Conservation (phyloP, 192 early-diverging fungal species). For the Tieghemiomyces parasiticus region DNA sequence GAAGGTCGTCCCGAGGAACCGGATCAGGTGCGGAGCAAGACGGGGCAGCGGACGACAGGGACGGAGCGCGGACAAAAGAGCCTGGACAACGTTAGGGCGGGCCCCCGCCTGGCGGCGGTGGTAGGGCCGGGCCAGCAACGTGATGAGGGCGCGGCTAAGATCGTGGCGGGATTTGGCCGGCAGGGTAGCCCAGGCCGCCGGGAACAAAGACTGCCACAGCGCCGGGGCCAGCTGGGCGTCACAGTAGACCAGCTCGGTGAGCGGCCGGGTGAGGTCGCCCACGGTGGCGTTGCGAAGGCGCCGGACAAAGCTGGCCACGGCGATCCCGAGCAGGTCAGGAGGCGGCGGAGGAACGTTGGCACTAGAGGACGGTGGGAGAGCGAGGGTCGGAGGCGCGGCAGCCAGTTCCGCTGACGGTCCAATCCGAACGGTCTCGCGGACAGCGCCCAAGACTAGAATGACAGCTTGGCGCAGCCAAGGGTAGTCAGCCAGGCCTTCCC, state of each 20-base stretch:
- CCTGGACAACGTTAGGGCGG: slow-evolving; percentile 92
- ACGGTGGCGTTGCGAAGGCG: neutral
- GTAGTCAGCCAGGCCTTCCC: slow-evolving; percentile 70
- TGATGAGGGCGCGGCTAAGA: slow-evolving; percentile 63
- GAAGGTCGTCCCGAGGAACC: slow-evolving; percentile 80
- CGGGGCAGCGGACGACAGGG: slow-evolving; percentile 51
- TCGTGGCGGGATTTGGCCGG: slow-evolving; percentile 66
- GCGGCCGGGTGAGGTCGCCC: slow-evolving; percentile 31
- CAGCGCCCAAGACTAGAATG: slow-evolving; percentile 65
- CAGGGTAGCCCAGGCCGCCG: slow-evolving; percentile 65
- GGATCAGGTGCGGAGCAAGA: slow-evolving; percentile 86
- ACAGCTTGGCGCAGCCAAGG: slow-evolving; percentile 93
- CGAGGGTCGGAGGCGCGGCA: neutral
- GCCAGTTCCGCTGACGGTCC: too few species aligned
- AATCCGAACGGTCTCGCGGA: slow-evolving; percentile 14
- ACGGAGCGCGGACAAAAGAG: slow-evolving; percentile 74
- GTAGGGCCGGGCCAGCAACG: slow-evolving; percentile 81
- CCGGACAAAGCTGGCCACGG: neutral
- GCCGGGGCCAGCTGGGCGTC: slow-evolving; percentile 48
- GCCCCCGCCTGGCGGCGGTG: slow-evolving; percentile 62
- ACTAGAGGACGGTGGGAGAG: too few species aligned
- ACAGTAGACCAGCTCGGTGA: slow-evolving; percentile 51
- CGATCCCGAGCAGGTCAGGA: neutral
- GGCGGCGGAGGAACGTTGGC: too few species aligned
- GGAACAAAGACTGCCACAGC: slow-evolving; percentile 78